A percentile compares a stretch with the other conserved stretches of the same genome.
Conservation (phyloP, 495 filamentous ascomycete genomes). For the Physcia stellaris region DNA sequence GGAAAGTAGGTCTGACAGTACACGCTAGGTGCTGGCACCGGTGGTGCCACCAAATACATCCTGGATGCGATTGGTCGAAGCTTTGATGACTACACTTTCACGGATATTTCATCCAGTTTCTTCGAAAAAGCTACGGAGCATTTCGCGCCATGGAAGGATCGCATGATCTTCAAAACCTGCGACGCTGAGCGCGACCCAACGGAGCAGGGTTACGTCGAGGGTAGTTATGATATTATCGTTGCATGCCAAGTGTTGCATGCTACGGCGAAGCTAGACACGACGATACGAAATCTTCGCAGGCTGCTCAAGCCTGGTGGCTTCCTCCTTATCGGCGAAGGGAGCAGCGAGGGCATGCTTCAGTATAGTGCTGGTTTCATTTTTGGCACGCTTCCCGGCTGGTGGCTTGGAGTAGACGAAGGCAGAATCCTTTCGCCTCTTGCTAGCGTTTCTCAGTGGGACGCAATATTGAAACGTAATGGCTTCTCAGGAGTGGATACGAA, state of each 20-base stretch:
- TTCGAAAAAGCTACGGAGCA: slow-evolving; percentile 21
- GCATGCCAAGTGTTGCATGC: slow-evolving; percentile 17
- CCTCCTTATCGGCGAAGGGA: slow-evolving; percentile 33
- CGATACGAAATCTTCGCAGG: slow-evolving; percentile 20
- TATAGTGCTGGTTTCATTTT: slow-evolving; percentile 22
- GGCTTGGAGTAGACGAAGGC: slow-evolving; percentile 33
- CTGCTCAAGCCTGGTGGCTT: slow-evolving; percentile 43
- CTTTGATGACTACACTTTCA: slow-evolving; percentile 31
- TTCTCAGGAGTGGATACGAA: slow-evolving; percentile 34
- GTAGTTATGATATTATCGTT: slow-evolving; percentile 35
- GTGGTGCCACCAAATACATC: slow-evolving; percentile 27
- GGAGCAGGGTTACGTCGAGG: slow-evolving; percentile 28
- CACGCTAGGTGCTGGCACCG: slow-evolving; percentile 19
- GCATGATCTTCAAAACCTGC: slow-evolving; percentile 32
- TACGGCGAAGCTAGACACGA: slow-evolving; percentile 6
- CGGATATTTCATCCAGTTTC: slow-evolving; percentile 33
- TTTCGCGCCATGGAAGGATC: slow-evolving; percentile 12
- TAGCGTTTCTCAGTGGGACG: slow-evolving; percentile 24
- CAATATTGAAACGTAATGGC: slow-evolving; percentile 22
- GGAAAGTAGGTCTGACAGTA: slow-evolving; percentile 13
- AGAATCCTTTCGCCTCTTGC: slow-evolving; percentile 24
- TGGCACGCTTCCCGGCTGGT: slow-evolving; percentile 36
- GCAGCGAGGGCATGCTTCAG: slow-evolving; percentile 14
- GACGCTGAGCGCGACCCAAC: slow-evolving; percentile 27
- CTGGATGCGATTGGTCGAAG: slow-evolving; percentile 9